Evolutionary conservation across 306 rosid genomes (phyloP), one percentile per base, ranked within the genome.

Genomic region (Abrus pulchellus): DNA sequence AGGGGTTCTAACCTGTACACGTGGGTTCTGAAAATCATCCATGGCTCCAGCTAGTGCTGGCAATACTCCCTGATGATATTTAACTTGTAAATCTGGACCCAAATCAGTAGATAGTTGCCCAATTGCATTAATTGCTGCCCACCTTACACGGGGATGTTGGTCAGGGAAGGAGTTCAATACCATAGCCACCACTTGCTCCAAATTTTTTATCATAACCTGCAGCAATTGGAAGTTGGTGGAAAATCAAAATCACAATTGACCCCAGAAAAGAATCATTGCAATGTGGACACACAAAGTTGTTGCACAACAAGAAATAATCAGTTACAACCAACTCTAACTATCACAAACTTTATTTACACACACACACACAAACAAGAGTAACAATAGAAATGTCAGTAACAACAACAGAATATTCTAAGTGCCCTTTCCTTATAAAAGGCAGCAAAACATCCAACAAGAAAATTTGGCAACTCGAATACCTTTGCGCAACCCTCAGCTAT

Each of bases 121-220:
- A 29, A 93, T 93, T 38, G 98, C 98, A 90, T 96, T 93, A 65
- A 96, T 96, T 33, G 99, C 99, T 11, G 99, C 98, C 99, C 99
- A 96, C 83, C 99, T 93, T 57, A 96, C 99, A 76, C 98, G 98
- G 54, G 99, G 97, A 40, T 96, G 97, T 67, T 94, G 98, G 81
- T 96, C 97, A 38, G 91, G 96, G 76, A 96, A 96, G 33, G 98
- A 92, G 81, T 84, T 96, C 87, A 96, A 81, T 34, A 96, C 97
- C 99, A 96, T 96, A 62, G 98, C 97, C 83, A 96, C 96, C 74
- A 96, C 98, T 85, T 92, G 99, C 81, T 96, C 99, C 91, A 96
- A 86, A 75, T 52, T 96, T 84, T 96, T 96, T 27, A 90, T 62
- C 99, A 96, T 96, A 34, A 96, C 99, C 99, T 96, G 87, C 30